phyloP scores from a whole-genome alignment of 73 alveolate genomes.

The Uronychia setigera region DNA sequence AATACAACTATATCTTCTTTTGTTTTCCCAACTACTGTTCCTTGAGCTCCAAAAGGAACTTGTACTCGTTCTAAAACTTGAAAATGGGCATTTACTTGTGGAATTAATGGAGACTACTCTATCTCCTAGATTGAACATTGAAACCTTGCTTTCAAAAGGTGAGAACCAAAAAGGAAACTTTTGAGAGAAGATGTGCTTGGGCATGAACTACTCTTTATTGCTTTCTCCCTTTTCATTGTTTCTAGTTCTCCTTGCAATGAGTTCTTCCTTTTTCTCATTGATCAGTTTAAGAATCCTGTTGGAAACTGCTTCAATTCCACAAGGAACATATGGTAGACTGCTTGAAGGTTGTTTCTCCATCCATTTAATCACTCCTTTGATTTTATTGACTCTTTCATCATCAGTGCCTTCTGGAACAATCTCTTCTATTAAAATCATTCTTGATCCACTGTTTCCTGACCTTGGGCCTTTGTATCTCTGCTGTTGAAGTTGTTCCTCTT shows the following conservation, averaged over 20 bases:
- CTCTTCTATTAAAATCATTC: constrained; percentile 15
- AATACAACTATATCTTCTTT: constrained; percentile 24
- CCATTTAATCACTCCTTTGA: constrained; percentile 33
- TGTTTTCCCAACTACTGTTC: constrained; percentile 67
- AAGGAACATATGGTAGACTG: constrained; percentile 23
- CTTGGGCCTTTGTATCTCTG: constrained; percentile 1
- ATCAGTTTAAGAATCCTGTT: constrained; percentile 4
- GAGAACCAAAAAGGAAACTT: constrained; percentile 50
- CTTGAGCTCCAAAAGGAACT: constrained; percentile 65
- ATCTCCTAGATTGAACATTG: constrained; percentile 49
- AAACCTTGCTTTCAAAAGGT: constrained; percentile 11
- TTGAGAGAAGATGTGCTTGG: constrained; percentile 18
- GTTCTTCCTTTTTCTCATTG: not conserved
- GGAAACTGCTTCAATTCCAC: constrained; percentile 38
- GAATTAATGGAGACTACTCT: constrained; percentile 59
- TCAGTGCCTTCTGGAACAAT: constrained; percentile 1
- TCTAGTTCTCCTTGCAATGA: not conserved
- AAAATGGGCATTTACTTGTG: not conserved
- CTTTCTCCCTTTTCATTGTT: constrained; percentile 2
- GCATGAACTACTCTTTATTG: constrained; percentile 11
- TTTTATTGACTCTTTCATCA: constrained; percentile 17
- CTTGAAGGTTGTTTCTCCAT: constrained; percentile 13
- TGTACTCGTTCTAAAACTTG: constrained; percentile 19
- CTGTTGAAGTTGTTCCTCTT: constrained; percentile 10
- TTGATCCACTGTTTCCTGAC: constrained; percentile 23